Evolutionary conservation across 345 rosid species (phyloP), one percentile per base, ranked within the genome.

Genomic region (Eucalyptus pumila): DNA sequence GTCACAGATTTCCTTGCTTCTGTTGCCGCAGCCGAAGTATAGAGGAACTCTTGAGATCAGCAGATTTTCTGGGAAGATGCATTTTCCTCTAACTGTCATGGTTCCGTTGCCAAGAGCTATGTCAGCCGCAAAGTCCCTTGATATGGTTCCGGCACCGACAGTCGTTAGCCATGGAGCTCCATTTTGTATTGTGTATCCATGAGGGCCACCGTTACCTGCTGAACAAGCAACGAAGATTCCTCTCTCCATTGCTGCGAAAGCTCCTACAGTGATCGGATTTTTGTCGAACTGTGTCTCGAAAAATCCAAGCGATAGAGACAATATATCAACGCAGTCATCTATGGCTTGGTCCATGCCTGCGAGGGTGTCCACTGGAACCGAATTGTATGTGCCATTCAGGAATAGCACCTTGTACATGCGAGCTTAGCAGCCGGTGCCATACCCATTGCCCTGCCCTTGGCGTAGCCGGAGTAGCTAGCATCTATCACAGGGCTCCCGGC

Each of bases 291-390:
- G 85, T 19, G 94, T 92, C 90, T 93, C 91, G 1, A 40, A 2
- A 91, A 92, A 95, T 4, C 87, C 93, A 42, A 92, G 87, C 0
- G 95, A 93, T 50, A 92, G 40, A 0, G 95, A 92, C 89, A 93
- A 45, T 81, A 94, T 80, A 51, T 95, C 93, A 65, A 94, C 94
- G 2, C 95, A 91, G 37, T 94, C 96, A 3, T 52, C 92, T 85
- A 92, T 91, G 23, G 95, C 95, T 87, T 93, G 95, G 89, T 94
- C 94, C 93, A 94, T 85, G 49, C 93, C 94, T 10, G 94, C 95
- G 50, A 94, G 90, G 16, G 89, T 90, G 90, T 94, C 94, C 5
- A 87, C 87, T 6, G 90, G 90, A 11, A 93, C 94, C n/a, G 95
- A 90, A 26, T 91, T 90, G 13, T 72, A 89, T 24, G n/a, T 87